Evolutionary conservation across 345 rosid species (phyloP).

Genomic region (Lumnitzera racemosa): DNA sequence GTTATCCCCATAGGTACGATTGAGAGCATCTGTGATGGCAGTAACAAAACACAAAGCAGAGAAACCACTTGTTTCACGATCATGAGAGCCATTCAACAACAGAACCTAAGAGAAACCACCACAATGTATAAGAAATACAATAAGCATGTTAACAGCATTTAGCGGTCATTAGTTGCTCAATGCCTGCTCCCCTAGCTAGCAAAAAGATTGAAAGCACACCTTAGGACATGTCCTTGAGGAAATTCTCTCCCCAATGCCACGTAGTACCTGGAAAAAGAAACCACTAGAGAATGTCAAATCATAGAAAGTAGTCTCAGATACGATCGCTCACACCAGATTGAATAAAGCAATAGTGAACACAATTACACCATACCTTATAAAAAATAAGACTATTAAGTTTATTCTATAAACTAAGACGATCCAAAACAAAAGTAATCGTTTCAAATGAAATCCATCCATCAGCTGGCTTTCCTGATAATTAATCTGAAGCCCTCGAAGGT

Average conservation of each 20-base stretch:
- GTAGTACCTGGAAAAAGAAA: conserved; percentile 49
- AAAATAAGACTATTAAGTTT: no score
- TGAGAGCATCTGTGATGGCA: conserved; percentile 73
- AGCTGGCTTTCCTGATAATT: no score
- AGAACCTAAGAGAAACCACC: conserved; percentile 37
- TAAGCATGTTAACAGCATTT: no score
- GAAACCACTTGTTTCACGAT: conserved; percentile 75
- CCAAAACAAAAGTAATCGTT: no score
- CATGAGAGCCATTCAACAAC: conserved; percentile 68
- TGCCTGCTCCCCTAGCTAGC: not conserved
- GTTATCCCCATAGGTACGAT: conserved; percentile 67
- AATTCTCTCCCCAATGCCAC: conserved; percentile 81
- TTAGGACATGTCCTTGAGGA: conserved; percentile 74
- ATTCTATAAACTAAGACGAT: no score
- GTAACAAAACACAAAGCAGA: conserved; percentile 77
- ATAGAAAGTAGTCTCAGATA: not conserved
- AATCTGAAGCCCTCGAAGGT: no score
- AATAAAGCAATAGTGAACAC: no score
- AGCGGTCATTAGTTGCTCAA: no score
- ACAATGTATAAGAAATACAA: no score
- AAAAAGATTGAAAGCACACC: conserved; percentile 27
- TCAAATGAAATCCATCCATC: no score
- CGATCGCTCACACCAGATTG: not conserved
- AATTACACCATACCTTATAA: no score
- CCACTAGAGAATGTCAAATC: not conserved